Base-by-base conservation (phyloP, 495 filamentous ascomycete species). In the Extremus antarcticus region DNA sequence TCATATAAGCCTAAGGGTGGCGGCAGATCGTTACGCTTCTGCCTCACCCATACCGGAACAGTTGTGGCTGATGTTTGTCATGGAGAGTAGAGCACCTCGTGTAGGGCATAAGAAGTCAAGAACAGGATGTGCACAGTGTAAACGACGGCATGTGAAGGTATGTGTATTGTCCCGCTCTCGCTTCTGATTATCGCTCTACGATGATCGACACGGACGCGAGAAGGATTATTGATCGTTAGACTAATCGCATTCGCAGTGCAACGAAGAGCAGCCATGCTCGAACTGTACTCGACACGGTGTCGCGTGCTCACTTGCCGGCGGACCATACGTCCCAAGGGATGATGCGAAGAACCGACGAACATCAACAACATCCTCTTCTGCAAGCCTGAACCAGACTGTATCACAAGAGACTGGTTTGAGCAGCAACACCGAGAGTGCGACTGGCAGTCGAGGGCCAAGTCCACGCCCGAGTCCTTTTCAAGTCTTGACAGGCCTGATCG, bases 31-130 rank as follows among this genome's bases (percentile, higher is more conserved):
- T 35, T 35, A 7, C 8, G 7, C 17, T 8, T 45, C 17, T 45
- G 41, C 41, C 41, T 45, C 41, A 7, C n/a, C 41, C 41, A 17
- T n/a, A 45, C n/a, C 41, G 41, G 41, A 45, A 35, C 29, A 13
- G 4, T n/a, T 21, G 41, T 45, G 46, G 46, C 46, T 48, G 20
- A 48, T 48, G 13, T 48, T 24, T 11, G 17, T 48, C 23, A 56
- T 55, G 47, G 57, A 60, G 25, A 53, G 35, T 25, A 56, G 58
- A 54, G 58, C 54, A 4, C 58, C 58, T 43, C 58, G 58, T 0
- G 49, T 60, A 16, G 58, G 58, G 19, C 58, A 61, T 32, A 61
- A 61, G 50, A 61, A 61, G 54, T 53, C 49, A n/a, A 3, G 58
- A n/a, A 56, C 53, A 46, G 58, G 58, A 9, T 61, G 58, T 23